Evolutionary conservation across 2,329 filamentous ascomycete species (phyloP).

Genomic region (Juglanconis oblonga): DNA sequence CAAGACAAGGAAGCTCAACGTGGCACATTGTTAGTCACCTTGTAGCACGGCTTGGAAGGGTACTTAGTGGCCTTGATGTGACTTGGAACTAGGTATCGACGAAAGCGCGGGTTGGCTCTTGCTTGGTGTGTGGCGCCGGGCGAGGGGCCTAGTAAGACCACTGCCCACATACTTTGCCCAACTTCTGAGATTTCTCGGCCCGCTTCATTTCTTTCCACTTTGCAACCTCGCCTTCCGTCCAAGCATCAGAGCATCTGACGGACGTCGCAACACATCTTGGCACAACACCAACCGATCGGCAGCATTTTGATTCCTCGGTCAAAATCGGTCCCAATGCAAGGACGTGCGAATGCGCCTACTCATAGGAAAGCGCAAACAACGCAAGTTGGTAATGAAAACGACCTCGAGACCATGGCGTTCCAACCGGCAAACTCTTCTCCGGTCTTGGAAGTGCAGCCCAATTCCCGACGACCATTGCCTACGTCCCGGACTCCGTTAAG

Average conservation of each 20-base stretch:
- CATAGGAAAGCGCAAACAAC: not conserved
- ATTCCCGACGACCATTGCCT: not conserved
- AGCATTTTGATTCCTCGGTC: not conserved
- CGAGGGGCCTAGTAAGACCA: conserved; percentile 6
- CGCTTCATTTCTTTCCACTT: conserved; percentile 11
- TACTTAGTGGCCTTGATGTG: conserved; percentile 1
- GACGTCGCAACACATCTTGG: not conserved
- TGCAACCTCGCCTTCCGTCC: conserved; percentile 3
- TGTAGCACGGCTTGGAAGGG: not conserved
- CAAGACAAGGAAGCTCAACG: conserved; percentile 11
- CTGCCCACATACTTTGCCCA: conserved; percentile 2
- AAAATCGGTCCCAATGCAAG: not conserved
- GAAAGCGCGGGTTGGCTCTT: not conserved
- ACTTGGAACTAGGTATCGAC: conserved; percentile 3
- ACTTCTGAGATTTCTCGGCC: conserved; percentile 12
- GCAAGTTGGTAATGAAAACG: not conserved
- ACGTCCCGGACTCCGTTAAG: not conserved
- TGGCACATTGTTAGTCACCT: conserved; percentile 7
- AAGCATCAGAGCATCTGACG: conserved; percentile 1
- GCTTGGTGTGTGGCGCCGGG: conserved; percentile 6
- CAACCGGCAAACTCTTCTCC: not conserved
- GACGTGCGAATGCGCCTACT: not conserved
- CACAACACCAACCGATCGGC: not conserved
- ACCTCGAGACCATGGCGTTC: not conserved
- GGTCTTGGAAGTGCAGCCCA: not conserved